Base-by-base conservation (phyloP, 1,284 basidiomycete genomes). In the Boletus sp. region DNA sequence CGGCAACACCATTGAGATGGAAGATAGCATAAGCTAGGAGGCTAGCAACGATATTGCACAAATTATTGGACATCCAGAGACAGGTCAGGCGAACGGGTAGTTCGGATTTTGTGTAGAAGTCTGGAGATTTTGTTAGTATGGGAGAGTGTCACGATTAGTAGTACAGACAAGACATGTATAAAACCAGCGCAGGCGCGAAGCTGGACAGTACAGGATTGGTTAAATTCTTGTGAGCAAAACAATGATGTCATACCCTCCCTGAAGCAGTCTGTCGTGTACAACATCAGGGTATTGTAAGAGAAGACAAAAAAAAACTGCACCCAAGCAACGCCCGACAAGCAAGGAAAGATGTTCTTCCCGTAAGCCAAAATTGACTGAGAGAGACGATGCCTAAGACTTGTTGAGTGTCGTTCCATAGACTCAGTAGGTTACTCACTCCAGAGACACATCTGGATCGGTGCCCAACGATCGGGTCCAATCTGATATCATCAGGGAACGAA, bases 401-500 rank as follows among this genome's bases (percentile, higher is more conserved):
- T 6, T 54, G 45, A 47, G 53, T 7, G 36, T 5, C 13, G n/a
- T 34, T n/a, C 14, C 27, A 10, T 43, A 8, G 26, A 26, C 0
- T n/a, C 8, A 1, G 10, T 10, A 19, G 8, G 13, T 59, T 64
- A 70, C 69, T 68, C 60, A 71, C 55, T 59, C 59, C 52, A 59
- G 20, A 61, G 47, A 41, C 54, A 61, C 10, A 75, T 72, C 56
- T 79, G 76, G n/a, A 65, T 77, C 1, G 85, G 84, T 55, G 87
- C 81, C 83, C 83, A 88, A 22, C 78, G 71, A 61, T 87, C 84
- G 2, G 82, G 81, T 3, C 84, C 84, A 34, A 80, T 46, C 72
- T 76, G 41, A 30, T n/a, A 32, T 17, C 30, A 41, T 41, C 22
- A 27, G 26, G 16, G 19, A 34, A 47, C 7, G 39, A 32, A 30